phyloP scores from a whole-genome alignment of 257 asterid species.

The Jacaranda copaia region DNA sequence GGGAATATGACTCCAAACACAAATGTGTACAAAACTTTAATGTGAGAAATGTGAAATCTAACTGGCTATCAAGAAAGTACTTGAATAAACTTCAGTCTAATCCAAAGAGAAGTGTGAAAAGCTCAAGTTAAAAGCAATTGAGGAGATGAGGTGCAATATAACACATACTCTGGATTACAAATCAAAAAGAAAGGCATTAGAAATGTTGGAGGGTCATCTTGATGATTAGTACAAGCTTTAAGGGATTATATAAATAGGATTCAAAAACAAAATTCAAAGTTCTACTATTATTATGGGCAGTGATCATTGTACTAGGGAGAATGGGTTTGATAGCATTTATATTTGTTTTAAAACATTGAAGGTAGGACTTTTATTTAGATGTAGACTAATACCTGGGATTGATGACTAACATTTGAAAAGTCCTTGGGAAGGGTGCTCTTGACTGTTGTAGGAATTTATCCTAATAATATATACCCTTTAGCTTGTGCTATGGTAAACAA shows the following conservation, averaged over 20 bases:
- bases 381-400: background rate
- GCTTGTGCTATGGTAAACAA: background rate
- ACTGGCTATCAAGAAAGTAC: background rate
- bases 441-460: background rate
- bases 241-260: constrained; percentile 1
- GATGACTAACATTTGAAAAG: background rate
- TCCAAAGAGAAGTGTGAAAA: background rate
- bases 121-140: background rate
- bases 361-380: background rate
- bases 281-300: background rate
- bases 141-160: background rate
- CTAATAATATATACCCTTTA: background rate
- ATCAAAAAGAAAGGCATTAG: background rate
- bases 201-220: background rate
- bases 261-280: background rate
- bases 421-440: background rate
- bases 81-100: background rate
- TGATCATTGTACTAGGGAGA: background rate
- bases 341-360: background rate
- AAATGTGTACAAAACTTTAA: background rate
- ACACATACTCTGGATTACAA: background rate
- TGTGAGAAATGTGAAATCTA: background rate
- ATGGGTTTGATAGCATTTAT: background rate
- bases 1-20: no score
- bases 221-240: background rate